Base-by-base conservation (phyloP, 2,329 filamentous ascomycete genomes). In the Aspergillus arachidicola region DNA sequence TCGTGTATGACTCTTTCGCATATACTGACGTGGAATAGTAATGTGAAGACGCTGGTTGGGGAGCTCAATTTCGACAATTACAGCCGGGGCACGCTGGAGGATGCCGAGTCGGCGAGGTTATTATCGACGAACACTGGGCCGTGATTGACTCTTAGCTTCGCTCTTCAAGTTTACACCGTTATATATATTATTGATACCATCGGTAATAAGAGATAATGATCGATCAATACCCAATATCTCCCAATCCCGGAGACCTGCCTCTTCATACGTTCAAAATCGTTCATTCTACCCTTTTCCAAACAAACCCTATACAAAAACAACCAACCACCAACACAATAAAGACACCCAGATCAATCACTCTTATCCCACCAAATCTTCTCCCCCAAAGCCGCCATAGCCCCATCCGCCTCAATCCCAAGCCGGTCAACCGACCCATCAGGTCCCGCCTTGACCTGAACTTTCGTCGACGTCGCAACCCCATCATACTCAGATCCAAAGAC, bases 11-110 rank as follows among this genome's bases (percentile, higher is more conserved):
- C 48, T 50, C 14, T 3, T 32, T 51, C 23, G n/a, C 28, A 16
- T 51, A 12, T 61, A 50, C 64, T 70, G 38, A 66, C 50, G 9
- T 50, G 2, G 28, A 34, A 2, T 62, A 74, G 72, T 16, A 69
- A 76, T 58, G 72, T 75, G 21, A 71, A 68, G 45, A 67, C 68
- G 28, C 64, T 76, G 12, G 74, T 77, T 48, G 74, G 74, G 0
- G 75, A 76, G 50, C 66, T 77, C 10, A 72, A 66, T n/a, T 76
- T 76, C 50, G 71, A 76, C 11, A 71, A 72, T 9, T 67, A 69
- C 30, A 58, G 65, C 45, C 59, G 45, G 23, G 62, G 46, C 14
- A 43, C 19, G 4, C 21, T 45, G 16, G 58, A 67, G 16, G 38
- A 46, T 23, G 51, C n/a, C 1, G 66, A 69, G 23, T 55, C 38